These are phyloP conservation scores for Wolfiporia cocos DNA, from an alignment of 1,284 basidiomycete genomes.

Conservation along the genomic window DNA sequence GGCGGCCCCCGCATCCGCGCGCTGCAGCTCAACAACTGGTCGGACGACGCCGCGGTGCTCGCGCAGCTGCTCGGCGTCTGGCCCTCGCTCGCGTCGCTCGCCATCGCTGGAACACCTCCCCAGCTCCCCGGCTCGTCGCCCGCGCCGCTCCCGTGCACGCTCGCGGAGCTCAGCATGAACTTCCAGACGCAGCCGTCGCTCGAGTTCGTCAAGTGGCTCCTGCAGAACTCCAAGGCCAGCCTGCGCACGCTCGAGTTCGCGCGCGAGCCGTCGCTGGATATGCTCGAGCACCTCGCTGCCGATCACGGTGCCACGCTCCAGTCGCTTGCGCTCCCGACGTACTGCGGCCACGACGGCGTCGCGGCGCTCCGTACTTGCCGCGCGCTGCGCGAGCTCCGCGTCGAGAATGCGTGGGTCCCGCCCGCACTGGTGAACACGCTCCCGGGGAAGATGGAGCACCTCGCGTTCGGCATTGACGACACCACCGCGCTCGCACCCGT, in stretches of 20 bases:
- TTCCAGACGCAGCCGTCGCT: conserved; percentile 51
- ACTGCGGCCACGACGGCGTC: conserved; percentile 39
- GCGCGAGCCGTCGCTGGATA: conserved; percentile 45
- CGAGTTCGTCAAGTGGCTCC: conserved; percentile 62
- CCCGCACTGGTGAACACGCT: conserved; percentile 43
- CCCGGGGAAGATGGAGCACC: conserved; percentile 41
- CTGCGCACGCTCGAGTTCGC: conserved; percentile 50
- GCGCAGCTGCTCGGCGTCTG: conserved; percentile 57
- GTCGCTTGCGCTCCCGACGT: conserved; percentile 52
- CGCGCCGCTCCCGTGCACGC: conserved; percentile 37
- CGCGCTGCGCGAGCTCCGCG: conserved; percentile 42
- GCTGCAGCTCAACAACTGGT: conserved; percentile 64
- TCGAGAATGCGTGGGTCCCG: conserved; percentile 43
- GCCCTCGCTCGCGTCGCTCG: conserved; percentile 47
- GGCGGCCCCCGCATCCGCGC: conserved; percentile 48
- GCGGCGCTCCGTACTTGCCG: conserved; percentile 41
- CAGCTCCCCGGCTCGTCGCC: conserved; percentile 38
- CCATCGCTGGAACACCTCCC: conserved; percentile 54
- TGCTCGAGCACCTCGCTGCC: conserved; percentile 46
- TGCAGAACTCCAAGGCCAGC: conserved; percentile 45
- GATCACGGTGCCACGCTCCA: conserved; percentile 41
- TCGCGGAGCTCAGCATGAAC: conserved; percentile 51
- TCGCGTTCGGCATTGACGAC: conserved; percentile 52
- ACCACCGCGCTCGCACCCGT: conserved; percentile 47
- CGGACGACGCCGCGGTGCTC: conserved; percentile 51